Conservation (phyloP, 1,139 yeast species). For the Yarrowia galli region DNA sequence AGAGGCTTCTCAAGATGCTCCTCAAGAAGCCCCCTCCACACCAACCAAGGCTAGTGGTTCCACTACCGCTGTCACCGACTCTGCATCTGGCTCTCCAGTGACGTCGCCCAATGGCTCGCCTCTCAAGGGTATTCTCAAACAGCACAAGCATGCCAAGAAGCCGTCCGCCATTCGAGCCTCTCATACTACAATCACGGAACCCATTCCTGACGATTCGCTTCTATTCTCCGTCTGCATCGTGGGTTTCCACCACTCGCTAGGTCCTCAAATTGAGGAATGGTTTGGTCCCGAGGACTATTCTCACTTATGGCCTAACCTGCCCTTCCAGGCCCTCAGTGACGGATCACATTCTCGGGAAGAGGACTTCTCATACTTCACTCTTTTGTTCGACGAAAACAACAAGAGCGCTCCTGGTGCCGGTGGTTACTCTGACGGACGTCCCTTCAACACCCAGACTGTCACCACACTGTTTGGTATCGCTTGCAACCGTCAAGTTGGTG, state of each 20-base stretch:
- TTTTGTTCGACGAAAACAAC: conserved; percentile 71
- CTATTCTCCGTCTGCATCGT: conserved; percentile 88
- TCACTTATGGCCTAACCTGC: conserved; percentile 80
- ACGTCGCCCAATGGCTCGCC: conserved; percentile 13
- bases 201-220: conserved; percentile 30
- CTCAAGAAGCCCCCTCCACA: neutral
- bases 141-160: conserved; percentile 15
- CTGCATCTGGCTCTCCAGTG: conserved; percentile 15
- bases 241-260: conserved; percentile 91
- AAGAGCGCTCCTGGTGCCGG: conserved; percentile 57
- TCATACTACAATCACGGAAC: conserved; percentile 31
- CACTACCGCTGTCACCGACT: neutral
- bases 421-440: conserved; percentile 44
- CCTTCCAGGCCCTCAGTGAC: conserved; percentile 95
- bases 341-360: conserved; percentile 94
- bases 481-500: conserved; percentile 83
- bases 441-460: conserved; percentile 53
- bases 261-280: conserved; percentile 97
- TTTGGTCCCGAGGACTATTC: conserved; percentile 66
- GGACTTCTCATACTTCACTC: conserved; percentile 88
- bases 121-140: conserved; percentile 7
- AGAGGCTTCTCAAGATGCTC: neutral
- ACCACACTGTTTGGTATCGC: conserved; percentile 88
- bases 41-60: conserved; percentile 3
- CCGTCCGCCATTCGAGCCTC: conserved; percentile 13